Conservation (phyloP, 306 rosid species). For the Corylus americana region DNA sequence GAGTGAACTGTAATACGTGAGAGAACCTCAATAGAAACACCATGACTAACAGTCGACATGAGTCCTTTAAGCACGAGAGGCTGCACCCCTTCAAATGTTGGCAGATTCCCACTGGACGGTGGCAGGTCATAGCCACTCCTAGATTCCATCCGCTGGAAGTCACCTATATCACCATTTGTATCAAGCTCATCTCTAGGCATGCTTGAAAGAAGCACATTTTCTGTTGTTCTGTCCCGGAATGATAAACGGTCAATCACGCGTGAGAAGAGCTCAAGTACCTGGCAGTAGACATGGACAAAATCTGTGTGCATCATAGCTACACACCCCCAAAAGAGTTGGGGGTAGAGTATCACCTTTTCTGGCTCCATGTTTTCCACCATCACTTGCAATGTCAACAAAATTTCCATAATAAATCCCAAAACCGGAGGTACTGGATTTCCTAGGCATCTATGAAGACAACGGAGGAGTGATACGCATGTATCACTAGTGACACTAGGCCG, state of each 20-base stretch:
- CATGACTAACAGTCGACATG: constrained; percentile 87
- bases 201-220: constrained; percentile 98
- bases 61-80: constrained; percentile 99
- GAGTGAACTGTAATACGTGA: constrained; percentile 90
- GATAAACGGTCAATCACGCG: constrained; percentile 93
- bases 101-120: constrained; percentile 71
- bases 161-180: constrained; percentile 53
- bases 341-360: constrained; percentile 97
- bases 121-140: constrained; percentile 73
- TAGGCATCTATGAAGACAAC: constrained; percentile 95
- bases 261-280: constrained; percentile 96
- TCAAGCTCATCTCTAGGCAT: constrained; percentile 96
- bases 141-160: constrained; percentile 82
- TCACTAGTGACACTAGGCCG: constrained; percentile 97
- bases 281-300: constrained; percentile 97
- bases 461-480: constrained; percentile 90
- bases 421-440: constrained; percentile 97
- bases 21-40: constrained; percentile 91
- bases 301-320: constrained; percentile 99
- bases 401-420: constrained; percentile 95
- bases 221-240: constrained; percentile 91
- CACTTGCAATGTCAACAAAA: constrained; percentile 91
- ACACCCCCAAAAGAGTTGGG: constrained; percentile 99
- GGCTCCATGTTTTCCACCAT: constrained; percentile 99
- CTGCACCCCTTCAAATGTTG: constrained; percentile 94